Conservation (phyloP, 2,329 filamentous ascomycete species). For the Zasmidium angulare region DNA sequence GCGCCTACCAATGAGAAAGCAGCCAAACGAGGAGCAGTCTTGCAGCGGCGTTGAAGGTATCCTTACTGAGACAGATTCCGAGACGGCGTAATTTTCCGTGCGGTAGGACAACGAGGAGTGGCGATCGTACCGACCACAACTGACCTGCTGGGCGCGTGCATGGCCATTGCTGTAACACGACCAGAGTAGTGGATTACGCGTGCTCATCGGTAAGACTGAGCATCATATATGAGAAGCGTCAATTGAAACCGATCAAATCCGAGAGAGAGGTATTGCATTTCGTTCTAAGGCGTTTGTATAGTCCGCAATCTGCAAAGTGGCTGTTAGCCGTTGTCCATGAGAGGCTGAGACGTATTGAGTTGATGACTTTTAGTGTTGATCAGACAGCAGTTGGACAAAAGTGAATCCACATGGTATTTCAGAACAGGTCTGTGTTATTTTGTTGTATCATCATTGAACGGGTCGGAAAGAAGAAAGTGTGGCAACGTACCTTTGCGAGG, state of each 20-base stretch:
- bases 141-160: not conserved
- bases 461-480: not conserved
- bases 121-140: not conserved
- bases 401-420: constrained; percentile 31
- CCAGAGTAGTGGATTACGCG: not conserved
- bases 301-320: not conserved
- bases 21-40: no score
- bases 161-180: not conserved
- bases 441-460: constrained; percentile 31
- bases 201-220: not conserved
- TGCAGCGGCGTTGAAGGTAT: no score
- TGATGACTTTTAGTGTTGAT: constrained; percentile 7
- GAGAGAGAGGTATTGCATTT: not conserved
- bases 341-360: not conserved
- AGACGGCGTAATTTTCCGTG: no score
- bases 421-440: constrained; percentile 36
- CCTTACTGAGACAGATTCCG: no score
- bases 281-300: no score
- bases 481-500: constrained; percentile 13
- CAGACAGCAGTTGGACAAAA: constrained; percentile 39
- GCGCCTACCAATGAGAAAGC: not conserved
- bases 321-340: not conserved
- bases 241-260: no score
- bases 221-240: not conserved
- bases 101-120: not conserved